Evolutionary conservation across 768 basidiomycete genomes (phyloP).

Genomic region (Clitopilus hobsonii): DNA sequence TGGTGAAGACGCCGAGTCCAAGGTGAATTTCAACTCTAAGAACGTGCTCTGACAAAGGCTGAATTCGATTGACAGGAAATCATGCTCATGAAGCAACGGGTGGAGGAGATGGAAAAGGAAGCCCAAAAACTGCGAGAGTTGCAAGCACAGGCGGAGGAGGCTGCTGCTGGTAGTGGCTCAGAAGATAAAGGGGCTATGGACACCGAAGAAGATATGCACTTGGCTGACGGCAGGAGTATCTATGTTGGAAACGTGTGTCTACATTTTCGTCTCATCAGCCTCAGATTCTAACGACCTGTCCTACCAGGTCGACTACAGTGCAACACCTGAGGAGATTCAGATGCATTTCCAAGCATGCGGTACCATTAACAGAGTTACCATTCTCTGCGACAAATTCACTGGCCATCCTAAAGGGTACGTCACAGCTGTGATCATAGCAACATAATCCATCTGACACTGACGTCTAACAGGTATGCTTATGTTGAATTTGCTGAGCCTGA

Average conservation of each 20-base stretch:
- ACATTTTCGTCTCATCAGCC: conserved; percentile 6
- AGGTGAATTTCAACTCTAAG: conserved; percentile 29
- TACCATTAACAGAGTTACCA: conserved; percentile 97
- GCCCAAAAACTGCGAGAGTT: conserved; percentile 84
- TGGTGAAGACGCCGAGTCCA: conserved; percentile 61
- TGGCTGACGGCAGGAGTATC: conserved; percentile 81
- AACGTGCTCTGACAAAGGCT: conserved; percentile 8
- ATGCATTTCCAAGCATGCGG: conserved; percentile 96
- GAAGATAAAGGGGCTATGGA: conserved; percentile 56
- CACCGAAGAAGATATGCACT: conserved; percentile 79
- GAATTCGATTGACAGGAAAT: conserved; percentile 57
- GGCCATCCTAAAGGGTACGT: conserved; percentile 96
- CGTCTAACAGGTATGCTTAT: conserved; percentile 78
- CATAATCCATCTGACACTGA: neutral
- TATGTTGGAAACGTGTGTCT: conserved; percentile 93
- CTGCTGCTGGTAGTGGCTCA: conserved; percentile 40
- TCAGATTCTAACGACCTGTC: conserved; percentile 1
- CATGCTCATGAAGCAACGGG: conserved; percentile 84
- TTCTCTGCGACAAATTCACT: conserved; percentile 99
- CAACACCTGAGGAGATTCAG: conserved; percentile 98
- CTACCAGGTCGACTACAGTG: conserved; percentile 88
- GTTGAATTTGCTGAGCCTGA: conserved; percentile 96
- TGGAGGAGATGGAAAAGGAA: conserved; percentile 91
- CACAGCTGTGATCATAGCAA: conserved; percentile 3
- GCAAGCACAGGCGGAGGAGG: conserved; percentile 71